Base-by-base conservation (phyloP, 75 land plant genomes). In the Pinus taeda region DNA sequence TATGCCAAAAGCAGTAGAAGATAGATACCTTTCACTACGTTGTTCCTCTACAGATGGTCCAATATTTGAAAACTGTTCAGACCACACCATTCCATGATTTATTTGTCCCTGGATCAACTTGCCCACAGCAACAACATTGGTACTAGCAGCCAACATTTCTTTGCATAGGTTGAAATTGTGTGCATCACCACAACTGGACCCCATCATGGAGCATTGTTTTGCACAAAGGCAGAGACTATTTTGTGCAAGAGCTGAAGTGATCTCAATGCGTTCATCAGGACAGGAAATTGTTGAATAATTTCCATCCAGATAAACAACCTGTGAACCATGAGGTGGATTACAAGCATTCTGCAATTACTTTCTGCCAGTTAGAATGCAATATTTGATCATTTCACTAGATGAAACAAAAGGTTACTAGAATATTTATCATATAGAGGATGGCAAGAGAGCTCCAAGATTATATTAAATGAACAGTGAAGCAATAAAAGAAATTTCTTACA, bases 161-260 rank as follows among this genome's bases (percentile, higher is more conserved):
- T 18, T 33, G 0, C 65, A 56, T 30, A 86, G 64, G 72, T 87
- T 80, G 21, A 80, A 62, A 15, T 17, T 67, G 14, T 11, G 57
- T 9, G 58, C 60, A 12, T 22, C 12, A 62, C 78, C 84, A 37
- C 82, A 20, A 17, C 57, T 15, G 77, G 76, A 60, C 21, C 64
- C 83, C 36, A 71, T 37, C 24, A 62, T 53, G 69, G 76, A 77
- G 79, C 76, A 60, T 14, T 59, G 75, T 37, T 85, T 90, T 57
- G 84, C 69, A 84, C 24, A 81, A 3, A 82, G 60, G 79, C 83
- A 83, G 56, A 86, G 83, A 15, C 93, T 85, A 83, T 89, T 87
- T 57, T 87, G 60, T 45, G 84, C 81, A 75, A 83, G 59, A 17
- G 79, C 66, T 56, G 89, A 89, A 74, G 79, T 37, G 78, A 91